Evolutionary conservation across 352 stramenopile genomes (phyloP).

Genomic region (Phytopythium sindhum): DNA sequence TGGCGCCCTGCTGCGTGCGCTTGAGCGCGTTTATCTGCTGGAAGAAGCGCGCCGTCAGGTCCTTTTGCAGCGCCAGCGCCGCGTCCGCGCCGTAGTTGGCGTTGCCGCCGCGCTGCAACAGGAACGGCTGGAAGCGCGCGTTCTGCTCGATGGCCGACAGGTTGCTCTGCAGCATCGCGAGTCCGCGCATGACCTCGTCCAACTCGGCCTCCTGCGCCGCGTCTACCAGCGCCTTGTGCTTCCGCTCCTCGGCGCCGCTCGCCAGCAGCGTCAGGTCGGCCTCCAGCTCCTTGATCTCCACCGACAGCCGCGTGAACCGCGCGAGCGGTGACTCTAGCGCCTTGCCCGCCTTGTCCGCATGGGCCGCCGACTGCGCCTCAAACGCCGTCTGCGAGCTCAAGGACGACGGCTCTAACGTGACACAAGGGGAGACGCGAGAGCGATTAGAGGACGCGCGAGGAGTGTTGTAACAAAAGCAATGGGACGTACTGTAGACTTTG

Average conservation of each 20-base stretch:
- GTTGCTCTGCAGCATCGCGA: conserved; percentile 60
- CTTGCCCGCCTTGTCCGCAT: conserved; percentile 3
- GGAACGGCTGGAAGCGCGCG: conserved; percentile 50
- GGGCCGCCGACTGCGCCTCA: conserved; percentile 23
- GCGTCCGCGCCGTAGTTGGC: conserved; percentile 25
- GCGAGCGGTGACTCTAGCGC: conserved; percentile 63
- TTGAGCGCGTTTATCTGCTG: conserved; percentile 60
- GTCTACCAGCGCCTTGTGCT: conserved; percentile 52
- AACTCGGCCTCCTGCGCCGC: conserved; percentile 64
- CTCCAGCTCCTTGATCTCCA: conserved; percentile 74
- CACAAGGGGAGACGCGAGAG: no score
- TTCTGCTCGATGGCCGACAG: conserved; percentile 59
- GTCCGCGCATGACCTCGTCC: conserved; percentile 57
- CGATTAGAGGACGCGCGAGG: no score
- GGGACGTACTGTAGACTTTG: conserved; percentile 72
- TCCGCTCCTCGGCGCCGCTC: conserved; percentile 32
- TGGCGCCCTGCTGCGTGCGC: conserved; percentile 25
- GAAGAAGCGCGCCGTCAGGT: conserved; percentile 72
- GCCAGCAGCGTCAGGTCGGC: conserved; percentile 55
- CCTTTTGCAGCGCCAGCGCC: conserved; percentile 53
- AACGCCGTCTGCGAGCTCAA: conserved; percentile 52
- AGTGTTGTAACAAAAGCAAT: no score
- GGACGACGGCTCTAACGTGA: conserved; percentile 32
- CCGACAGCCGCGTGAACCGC: conserved; percentile 60
- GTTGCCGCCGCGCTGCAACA: conserved; percentile 17